Evolutionary conservation across 768 basidiomycete genomes (phyloP), one percentile per base, ranked within the genome.

Genomic region (Tricholoma furcatifolium): DNA sequence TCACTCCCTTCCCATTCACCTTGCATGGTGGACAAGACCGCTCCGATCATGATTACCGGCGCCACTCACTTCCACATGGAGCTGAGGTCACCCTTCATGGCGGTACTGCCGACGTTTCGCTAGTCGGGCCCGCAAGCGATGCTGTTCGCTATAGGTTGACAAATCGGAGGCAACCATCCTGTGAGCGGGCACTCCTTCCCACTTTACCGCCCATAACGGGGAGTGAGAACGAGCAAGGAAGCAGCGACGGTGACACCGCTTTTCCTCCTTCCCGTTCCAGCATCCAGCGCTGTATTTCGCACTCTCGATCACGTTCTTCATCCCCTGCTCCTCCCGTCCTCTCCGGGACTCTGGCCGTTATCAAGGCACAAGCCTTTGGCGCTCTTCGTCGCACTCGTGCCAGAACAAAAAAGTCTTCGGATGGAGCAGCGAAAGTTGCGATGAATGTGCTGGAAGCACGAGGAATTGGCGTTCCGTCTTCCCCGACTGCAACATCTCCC

Each of bases 291-390:
- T 68, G 71, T 49, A 70, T 74, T 17, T 66, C 62, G 48, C 68
- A 73, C 23, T 71, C 80, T 32, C 77, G 75, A 59, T 74, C 79
- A n/a, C 77, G 76, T 44, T 79, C 80, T 3, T 73, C 75, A 38
- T 80, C 79, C 10, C 77, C 78, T 39, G 63, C 65, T 54, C 65
- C 72, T 49, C 68, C 78, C 32, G 68, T 72, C 17, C 70, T 91
- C 64, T 90, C 87, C 45, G 87, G 88, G 21, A 93, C 91, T 27
- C 80, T 93, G 43, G 91, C 91, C 48, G 90, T 93, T 52, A 91
- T 93, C 72, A 93, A 93, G 72, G 91, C 91, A 39, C 90, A 93
- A 65, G 86, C 91, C 35, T 93, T 93, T 65, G 91, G 91, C 30
- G 88, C 88, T 17, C 74, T 91, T 58, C 85, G 91, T 47, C 79